These are phyloP conservation scores for Verticillium nubilum DNA, from an alignment of 2,329 filamentous ascomycete genomes.

Conservation along the genomic window DNA sequence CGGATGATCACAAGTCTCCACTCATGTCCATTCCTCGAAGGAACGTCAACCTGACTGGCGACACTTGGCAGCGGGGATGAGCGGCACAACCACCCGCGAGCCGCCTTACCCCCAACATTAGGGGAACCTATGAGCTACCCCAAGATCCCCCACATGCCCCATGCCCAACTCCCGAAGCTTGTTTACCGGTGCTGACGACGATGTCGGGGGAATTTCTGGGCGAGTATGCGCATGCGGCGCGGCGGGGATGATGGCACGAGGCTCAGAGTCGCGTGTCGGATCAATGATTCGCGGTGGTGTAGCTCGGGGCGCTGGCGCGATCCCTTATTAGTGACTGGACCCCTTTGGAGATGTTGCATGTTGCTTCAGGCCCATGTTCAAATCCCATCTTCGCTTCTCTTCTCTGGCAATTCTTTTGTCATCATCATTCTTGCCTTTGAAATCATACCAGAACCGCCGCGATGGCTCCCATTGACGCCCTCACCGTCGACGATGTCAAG, in stretches of 20 bases:
- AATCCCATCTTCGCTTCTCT: too few species aligned
- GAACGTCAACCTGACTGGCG: background rate
- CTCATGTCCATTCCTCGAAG: background rate
- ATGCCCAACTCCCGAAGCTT: background rate
- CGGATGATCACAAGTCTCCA: background rate
- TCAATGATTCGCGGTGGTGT: background rate
- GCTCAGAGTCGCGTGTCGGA: background rate
- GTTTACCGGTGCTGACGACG: background rate
- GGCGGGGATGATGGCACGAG: background rate
- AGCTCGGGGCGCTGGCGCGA: background rate
- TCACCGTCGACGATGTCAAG: slow-evolving; percentile 6
- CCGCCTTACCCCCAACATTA: background rate
- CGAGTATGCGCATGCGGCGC: background rate
- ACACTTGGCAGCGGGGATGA: background rate
- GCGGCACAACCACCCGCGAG: background rate
- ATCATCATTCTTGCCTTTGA: background rate
- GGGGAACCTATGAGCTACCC: background rate
- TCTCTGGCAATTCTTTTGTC: background rate
- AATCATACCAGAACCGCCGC: background rate
- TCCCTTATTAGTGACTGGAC: background rate
- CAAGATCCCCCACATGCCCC: background rate
- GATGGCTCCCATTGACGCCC: background rate
- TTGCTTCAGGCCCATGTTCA: background rate
- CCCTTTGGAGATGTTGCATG: background rate
- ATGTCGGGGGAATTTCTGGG: background rate